phyloP scores from a whole-genome alignment of 2,329 filamentous ascomycete genomes.

The Scorias spongiosa region DNA sequence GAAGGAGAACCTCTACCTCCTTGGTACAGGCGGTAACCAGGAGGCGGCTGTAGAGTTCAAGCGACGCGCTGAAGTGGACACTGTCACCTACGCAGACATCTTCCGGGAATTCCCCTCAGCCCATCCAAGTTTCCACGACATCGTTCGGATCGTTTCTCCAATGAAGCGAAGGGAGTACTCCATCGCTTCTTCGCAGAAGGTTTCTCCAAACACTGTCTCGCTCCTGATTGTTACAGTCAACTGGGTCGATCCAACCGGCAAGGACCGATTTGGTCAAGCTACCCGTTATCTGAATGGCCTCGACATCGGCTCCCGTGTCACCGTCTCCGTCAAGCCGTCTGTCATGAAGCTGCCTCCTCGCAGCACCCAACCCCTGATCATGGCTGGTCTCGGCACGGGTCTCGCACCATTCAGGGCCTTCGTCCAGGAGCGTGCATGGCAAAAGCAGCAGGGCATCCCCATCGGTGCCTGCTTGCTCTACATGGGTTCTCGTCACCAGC shows the following conservation, averaged over 20 bases:
- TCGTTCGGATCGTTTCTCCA: constrained; percentile 72
- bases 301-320: constrained; percentile 60
- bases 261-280: constrained; percentile 81
- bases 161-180: constrained; percentile 97
- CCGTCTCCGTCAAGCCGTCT: constrained; percentile 89
- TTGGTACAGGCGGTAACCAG: constrained; percentile 46
- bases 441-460: constrained; percentile 91
- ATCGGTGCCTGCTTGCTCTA: constrained; percentile 89
- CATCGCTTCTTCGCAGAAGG: constrained; percentile 94
- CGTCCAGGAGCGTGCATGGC: constrained; percentile 93
- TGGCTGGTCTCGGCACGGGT: constrained; percentile 96
- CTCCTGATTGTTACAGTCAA: constrained; percentile 95
- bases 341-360: constrained; percentile 95
- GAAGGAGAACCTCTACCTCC: constrained; percentile 60
- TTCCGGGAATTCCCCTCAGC: constrained; percentile 82
- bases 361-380: constrained; percentile 86
- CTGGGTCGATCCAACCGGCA: constrained; percentile 81
- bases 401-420: constrained; percentile 98
- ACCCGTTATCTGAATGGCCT: constrained; percentile 77
- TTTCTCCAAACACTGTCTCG: constrained; percentile 75
- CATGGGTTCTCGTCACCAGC: constrained; percentile 92
- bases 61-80: constrained; percentile 78
- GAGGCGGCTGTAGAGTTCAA: constrained; percentile 86
- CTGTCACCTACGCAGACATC: constrained; percentile 77
- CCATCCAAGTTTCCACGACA: constrained; percentile 74